Percentiles rank a stretch among this genome's conserved stretches.
phyloP scores from a whole-genome alignment of 1,284 basidiomycete species.

The Phenoliferia sp. region DNA sequence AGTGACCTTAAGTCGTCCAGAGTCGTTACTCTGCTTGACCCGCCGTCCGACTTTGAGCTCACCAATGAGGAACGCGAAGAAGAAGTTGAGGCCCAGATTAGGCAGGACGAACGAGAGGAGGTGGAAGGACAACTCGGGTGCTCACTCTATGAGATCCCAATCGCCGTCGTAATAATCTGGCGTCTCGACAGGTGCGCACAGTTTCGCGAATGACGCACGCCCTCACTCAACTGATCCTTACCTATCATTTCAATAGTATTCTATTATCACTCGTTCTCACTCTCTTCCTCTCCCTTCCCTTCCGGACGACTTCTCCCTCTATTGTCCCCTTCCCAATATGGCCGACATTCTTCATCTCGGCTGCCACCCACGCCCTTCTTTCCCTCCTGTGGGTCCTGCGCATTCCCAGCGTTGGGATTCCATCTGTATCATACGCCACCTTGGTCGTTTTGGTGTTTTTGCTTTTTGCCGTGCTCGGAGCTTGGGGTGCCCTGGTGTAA shows the following conservation, averaged over 20 bases:
- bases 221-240: background rate
- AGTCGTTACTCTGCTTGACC: background rate
- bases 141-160: slow-evolving; percentile 28
- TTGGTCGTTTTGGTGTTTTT: slow-evolving; percentile 3
- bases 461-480: slow-evolving; percentile 5
- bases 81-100: slow-evolving; percentile 15
- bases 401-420: slow-evolving; percentile 6
- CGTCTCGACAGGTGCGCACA: slow-evolving; percentile 24
- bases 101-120: slow-evolving; percentile 20
- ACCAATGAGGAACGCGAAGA: background rate
- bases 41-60: background rate
- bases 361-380: slow-evolving; percentile 1
- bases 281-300: slow-evolving; percentile 24
- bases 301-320: slow-evolving; percentile 11
- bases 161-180: slow-evolving; percentile 28
- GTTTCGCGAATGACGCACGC: background rate
- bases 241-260: slow-evolving; percentile 10
- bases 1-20: background rate
- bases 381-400: slow-evolving; percentile 9
- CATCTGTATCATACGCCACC: slow-evolving; percentile 6
- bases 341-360: slow-evolving; percentile 7
- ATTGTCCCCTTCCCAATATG: slow-evolving; percentile 12
- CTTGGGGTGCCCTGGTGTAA: slow-evolving; percentile 12
- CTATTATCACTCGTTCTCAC: slow-evolving; percentile 21
- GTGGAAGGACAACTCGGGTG: slow-evolving; percentile 28